Conservation (phyloP, 305 asterid genomes). For the Solanum aculeatissimum region DNA sequence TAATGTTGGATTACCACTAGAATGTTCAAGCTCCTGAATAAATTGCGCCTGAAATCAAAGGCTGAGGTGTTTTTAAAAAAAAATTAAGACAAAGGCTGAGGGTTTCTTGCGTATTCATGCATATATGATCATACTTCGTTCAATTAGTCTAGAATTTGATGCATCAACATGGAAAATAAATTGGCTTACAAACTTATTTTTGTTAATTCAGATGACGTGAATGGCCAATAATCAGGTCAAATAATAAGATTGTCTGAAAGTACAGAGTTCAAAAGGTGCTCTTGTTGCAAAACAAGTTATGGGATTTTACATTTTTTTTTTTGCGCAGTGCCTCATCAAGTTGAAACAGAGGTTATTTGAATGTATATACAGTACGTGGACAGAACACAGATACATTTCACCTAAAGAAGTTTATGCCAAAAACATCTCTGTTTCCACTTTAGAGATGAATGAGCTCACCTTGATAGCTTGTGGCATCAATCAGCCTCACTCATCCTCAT, state of each 20-base stretch:
- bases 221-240: background rate
- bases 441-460: background rate
- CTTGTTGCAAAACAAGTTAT: background rate
- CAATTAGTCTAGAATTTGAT: background rate
- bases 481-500: constrained; percentile 43
- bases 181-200: background rate
- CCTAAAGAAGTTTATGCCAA: background rate
- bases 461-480: background rate
- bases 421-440: background rate
- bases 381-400: background rate
- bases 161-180: background rate
- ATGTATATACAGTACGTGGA: background rate
- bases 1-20: background rate
- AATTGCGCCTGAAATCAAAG: background rate
- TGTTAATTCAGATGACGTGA: background rate
- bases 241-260: background rate
- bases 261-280: background rate
- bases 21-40: background rate
- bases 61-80: background rate
- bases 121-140: background rate
- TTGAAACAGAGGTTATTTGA: background rate
- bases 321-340: background rate
- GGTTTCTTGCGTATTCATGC: background rate
- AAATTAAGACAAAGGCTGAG: background rate
- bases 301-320: background rate